Conservation (phyloP, 2,329 filamentous ascomycete species). For the Mariannaea sp. region DNA sequence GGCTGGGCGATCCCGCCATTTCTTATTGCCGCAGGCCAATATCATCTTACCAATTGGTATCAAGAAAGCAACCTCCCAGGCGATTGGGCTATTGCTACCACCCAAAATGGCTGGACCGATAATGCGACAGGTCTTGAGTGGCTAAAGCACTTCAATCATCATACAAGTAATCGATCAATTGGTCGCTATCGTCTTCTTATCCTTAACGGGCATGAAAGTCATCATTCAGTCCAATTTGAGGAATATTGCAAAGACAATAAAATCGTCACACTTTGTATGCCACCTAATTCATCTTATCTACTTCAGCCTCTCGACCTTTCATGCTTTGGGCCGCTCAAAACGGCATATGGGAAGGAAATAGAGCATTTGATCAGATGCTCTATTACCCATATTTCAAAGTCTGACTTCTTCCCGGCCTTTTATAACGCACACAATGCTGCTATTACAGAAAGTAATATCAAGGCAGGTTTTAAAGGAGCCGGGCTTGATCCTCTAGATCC, state of each 20-base stretch:
- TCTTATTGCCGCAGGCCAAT: conserved; percentile 17
- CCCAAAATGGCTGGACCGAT: conserved; percentile 42
- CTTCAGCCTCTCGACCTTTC: too few species aligned
- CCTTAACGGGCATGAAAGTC: conserved; percentile 44
- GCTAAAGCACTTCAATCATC: conserved; percentile 44
- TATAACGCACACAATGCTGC: too few species aligned
- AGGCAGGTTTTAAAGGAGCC: too few species aligned
- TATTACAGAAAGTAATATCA: too few species aligned
- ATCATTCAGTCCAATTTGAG: conserved; percentile 20
- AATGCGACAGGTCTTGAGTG: conserved; percentile 22
- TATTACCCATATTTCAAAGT: too few species aligned
- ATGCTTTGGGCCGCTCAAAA: too few species aligned
- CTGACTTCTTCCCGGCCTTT: too few species aligned
- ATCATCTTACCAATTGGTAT: conserved; percentile 25
- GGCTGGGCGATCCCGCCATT: conserved; percentile 11
- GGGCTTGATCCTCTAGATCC: too few species aligned
- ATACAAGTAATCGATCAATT: conserved; percentile 32
- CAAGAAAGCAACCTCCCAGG: conserved; percentile 30
- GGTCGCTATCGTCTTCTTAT: conserved; percentile 43
- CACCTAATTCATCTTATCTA: background rate
- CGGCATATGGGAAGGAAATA: too few species aligned
- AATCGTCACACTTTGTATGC: background rate
- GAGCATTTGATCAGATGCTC: too few species aligned
- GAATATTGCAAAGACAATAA: background rate
- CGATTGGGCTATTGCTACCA: conserved; percentile 38